Base-by-base conservation (phyloP, 306 rosid species). In the Ormosia semicastrata region DNA sequence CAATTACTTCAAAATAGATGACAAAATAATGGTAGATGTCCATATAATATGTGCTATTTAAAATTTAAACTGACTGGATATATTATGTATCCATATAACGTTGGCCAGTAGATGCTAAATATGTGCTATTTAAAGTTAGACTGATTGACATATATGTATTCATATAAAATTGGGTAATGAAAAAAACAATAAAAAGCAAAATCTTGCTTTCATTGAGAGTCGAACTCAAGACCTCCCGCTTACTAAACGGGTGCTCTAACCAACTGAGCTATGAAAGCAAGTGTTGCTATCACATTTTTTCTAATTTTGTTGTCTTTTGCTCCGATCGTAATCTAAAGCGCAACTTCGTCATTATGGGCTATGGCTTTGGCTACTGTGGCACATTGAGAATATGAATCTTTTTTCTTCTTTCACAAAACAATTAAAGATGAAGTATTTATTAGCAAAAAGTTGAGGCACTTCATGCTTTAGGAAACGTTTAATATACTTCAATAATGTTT, bases 161-260 rank as follows among this genome's bases (percentile, higher is more conserved):
- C 24, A 24, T 24, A 24, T 24, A 24, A 24, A 24, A 24, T 24
- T 24, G 24, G 24, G 24, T 24, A 24, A 24, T 24, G 24, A 24
- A 24, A 24, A 24, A 24, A 24, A 24, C 24, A 24, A 24, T 24
- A 8, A 7, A 7, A 47, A 11, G 0, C 12, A 7, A 56, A 56
- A 0, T 7, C 49, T 7, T 75, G 87, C 91, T 91, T 89, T 91
- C 89, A 86, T 81, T 88, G 89, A 89, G 95, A 91, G 90, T 93
- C 4, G 89, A 91, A 91, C 94, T 93, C 94, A 89, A 85, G 90
- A 89, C 93, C 92, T 91, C 91, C 92, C 94, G 89, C 94, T 91
- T 89, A 91, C 94, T 89, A 87, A 91, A 89, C 91, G 90, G 89
- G 88, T 92, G 92, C 90, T 90, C 92, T 90, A 92, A 89, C 95